A percentile compares a stretch with the other conserved stretches of the same genome.
Conservation (phyloP, 108 stramenopile genomes). For the Cyclotella choctawhatcheeana region DNA sequence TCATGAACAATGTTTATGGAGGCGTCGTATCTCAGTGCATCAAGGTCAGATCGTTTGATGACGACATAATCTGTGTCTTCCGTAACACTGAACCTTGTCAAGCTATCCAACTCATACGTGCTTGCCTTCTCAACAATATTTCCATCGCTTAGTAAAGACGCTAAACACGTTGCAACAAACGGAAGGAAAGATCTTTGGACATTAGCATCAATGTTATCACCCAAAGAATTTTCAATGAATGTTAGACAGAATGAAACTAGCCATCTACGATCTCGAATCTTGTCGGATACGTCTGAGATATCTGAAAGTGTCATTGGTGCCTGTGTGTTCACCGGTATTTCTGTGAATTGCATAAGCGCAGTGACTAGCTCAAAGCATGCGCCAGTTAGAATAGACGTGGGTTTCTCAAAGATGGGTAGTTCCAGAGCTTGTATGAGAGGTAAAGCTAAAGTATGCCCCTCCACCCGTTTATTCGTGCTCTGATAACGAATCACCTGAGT, state of each 20-base stretch:
- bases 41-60: conserved; percentile 9
- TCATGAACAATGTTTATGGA: conserved; percentile 9
- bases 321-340: conserved; percentile 24
- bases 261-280: conserved; percentile 29
- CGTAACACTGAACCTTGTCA: conserved; percentile 32
- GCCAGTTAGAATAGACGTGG: conserved; percentile 35
- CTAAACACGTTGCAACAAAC: conserved; percentile 38
- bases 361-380: conserved; percentile 68
- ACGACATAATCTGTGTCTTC: conserved; percentile 36
- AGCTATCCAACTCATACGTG: conserved; percentile 45
- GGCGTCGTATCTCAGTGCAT: background rate
- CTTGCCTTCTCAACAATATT: conserved; percentile 12
- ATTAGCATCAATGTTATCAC: conserved; percentile 22
- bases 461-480: conserved; percentile 50
- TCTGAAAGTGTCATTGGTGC: conserved; percentile 1
- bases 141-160: conserved; percentile 38
- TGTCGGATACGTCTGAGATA: background rate
- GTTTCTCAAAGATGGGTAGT: conserved; percentile 60
- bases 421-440: conserved; percentile 59
- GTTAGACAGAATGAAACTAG: conserved; percentile 43
- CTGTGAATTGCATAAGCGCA: conserved; percentile 19
- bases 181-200: conserved; percentile 48
- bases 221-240: conserved; percentile 35
- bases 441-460: background rate
- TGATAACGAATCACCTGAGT: conserved; percentile 60